A percentile compares a stretch with the other conserved stretches of the same genome.
These are phyloP conservation scores for Eucalyptus tenuipes DNA, from an alignment of 345 rosid genomes.

Conservation along the genomic window DNA sequence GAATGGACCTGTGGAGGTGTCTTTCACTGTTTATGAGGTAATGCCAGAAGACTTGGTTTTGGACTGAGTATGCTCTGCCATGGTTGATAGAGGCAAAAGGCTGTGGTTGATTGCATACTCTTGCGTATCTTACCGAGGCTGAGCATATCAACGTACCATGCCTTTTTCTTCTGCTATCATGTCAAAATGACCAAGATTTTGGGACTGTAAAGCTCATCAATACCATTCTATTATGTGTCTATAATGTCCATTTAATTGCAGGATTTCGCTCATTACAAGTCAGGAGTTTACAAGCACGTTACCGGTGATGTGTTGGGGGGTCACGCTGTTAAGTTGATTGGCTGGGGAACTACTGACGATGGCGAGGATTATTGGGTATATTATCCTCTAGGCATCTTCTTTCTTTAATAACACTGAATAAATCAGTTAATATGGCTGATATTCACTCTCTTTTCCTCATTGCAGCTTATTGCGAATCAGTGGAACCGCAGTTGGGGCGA, in stretches of 20 bases:
- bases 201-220: background rate
- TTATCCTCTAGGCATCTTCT: background rate
- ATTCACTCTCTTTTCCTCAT: background rate
- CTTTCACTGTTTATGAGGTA: conserved; percentile 94
- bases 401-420: background rate
- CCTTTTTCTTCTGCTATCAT: background rate
- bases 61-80: background rate
- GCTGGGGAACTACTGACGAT: conserved; percentile 86
- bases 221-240: background rate
- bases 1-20: conserved; percentile 92
- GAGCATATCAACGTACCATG: background rate
- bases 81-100: background rate
- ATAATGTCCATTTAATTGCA: background rate
- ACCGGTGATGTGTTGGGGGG: conserved; percentile 74
- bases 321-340: conserved; percentile 91
- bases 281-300: conserved; percentile 88
- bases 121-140: background rate
- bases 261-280: conserved; percentile 94
- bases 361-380: conserved; percentile 94
- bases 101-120: background rate
- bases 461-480: conserved; percentile 89
- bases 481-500: conserved; percentile 97
- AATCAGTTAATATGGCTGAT: background rate
- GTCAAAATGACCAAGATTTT: background rate
- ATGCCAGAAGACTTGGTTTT: background rate